Conservation (phyloP, 768 basidiomycete species). For the Leccinum sublutescens region DNA sequence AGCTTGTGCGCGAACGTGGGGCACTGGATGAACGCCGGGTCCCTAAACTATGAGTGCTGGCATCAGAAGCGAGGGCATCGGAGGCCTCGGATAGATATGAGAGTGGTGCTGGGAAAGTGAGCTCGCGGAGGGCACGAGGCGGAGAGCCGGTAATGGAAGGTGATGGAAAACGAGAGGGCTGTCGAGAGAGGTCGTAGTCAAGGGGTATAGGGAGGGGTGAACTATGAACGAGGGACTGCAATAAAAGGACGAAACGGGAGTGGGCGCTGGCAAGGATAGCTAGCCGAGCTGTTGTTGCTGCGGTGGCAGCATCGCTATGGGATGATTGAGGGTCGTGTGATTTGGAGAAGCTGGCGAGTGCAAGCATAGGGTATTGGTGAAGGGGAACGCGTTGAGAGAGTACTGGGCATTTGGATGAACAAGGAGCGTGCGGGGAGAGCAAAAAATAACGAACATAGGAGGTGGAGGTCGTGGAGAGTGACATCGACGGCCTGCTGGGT, state of each 20-base stretch:
- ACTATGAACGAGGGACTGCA: conserved; percentile 72
- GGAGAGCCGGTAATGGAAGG: conserved; percentile 20
- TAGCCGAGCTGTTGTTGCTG: conserved; percentile 35
- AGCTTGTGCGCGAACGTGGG: conserved; percentile 7
- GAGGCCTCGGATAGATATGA: conserved; percentile 39
- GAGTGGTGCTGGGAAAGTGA: conserved; percentile 75
- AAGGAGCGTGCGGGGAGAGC: conserved; percentile 7
- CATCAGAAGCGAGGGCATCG: conserved; percentile 11
- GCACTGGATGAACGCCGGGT: not conserved
- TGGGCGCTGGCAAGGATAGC: conserved; percentile 57
- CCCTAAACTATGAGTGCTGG: conserved; percentile 4
- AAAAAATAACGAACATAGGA: conserved; percentile 54
- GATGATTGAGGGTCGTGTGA: conserved; percentile 28
- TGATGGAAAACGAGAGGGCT: conserved; percentile 16
- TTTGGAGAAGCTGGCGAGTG: conserved; percentile 51
- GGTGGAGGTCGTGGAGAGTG: conserved; percentile 56
- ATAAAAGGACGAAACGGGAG: conserved; percentile 69
- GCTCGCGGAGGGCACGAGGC: conserved; percentile 45
- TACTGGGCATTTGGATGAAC: conserved; percentile 39
- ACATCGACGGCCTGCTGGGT: conserved; percentile 48
- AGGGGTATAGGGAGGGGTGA: conserved; percentile 45
- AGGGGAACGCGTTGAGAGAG: conserved; percentile 62
- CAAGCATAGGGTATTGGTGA: conserved; percentile 70
- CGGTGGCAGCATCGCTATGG: conserved; percentile 27
- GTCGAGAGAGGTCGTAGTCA: conserved; percentile 42